Base-by-base conservation (phyloP, 2,329 filamentous ascomycete species). In the Botrytis byssoidea region DNA sequence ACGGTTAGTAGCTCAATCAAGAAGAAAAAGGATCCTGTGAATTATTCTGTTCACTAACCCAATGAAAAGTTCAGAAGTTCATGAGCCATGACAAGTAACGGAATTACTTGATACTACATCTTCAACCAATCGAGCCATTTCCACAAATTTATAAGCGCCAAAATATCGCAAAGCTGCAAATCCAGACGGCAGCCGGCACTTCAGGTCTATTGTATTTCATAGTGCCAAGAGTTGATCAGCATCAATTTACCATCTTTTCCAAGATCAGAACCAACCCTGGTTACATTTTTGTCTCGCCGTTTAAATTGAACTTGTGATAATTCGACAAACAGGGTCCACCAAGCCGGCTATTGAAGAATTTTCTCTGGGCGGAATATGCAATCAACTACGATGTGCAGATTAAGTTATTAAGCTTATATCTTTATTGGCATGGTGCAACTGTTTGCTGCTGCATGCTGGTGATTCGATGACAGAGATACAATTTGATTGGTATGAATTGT, bases 11-110 rank as follows among this genome's bases (percentile, higher is more conserved):
- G 29, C 18, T 4, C 29, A 35, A 22, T 6, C 2, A 12, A 20
- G 1, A 10, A 32, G n/a, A 32, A 59, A 29, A 2, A 12, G 8
- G 9, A 60, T 60, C 22, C 29, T 60, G 32, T 12, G 4, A 35
- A 22, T 22, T 2, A 12, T 7, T 22, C 2, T 12, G 1, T 20
- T 35, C 4, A 12, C 2, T 35, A 22, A 2, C 22, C 10, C 10
- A 32, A 35, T 35, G 9, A 32, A 35, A 25, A 22, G 29, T 14
- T 35, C 4, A 35, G 12, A 60, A 57, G 14, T 57, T 29, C 14
- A 57, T 32, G n/a, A 22, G 18, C 32, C 4, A 12, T 12, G 18
- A 32, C 12, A 60, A 22, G 1, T 12, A 22, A 22, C 9, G 32
- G 2, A 35, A 22, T 22, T 3, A 35, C 57, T 60, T 35, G 2